phyloP scores from a whole-genome alignment of 768 basidiomycete genomes.

The Aureoboletus auriporus region DNA sequence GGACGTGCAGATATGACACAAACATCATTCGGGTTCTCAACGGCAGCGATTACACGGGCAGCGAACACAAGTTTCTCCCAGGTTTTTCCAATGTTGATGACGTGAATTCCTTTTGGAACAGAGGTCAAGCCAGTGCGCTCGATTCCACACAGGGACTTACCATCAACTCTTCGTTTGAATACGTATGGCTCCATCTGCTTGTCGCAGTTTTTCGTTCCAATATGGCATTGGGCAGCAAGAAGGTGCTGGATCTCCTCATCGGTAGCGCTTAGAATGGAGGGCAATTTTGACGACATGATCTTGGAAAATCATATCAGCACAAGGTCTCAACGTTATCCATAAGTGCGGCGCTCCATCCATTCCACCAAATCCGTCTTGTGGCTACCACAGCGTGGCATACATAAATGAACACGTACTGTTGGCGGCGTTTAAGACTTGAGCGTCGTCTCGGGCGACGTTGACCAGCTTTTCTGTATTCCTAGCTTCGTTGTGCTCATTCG shows the following conservation, averaged over 20 bases:
- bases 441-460: conserved; percentile 41
- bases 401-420: conserved; percentile 36
- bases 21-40: conserved; percentile 98
- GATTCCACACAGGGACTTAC: conserved; percentile 43
- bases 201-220: conserved; percentile 99
- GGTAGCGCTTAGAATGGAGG: conserved; percentile 87
- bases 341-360: conserved; percentile 33
- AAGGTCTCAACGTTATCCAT: conserved; percentile 26
- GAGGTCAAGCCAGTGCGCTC: conserved; percentile 10
- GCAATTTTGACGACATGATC: conserved; percentile 83
- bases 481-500: conserved; percentile 14
- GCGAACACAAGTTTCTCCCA: conserved; percentile 99
- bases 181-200: conserved; percentile 99
- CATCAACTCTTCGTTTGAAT: conserved; percentile 94
- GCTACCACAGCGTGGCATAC: conserved; percentile 1
- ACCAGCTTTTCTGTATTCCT: conserved; percentile 27
- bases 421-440: conserved; percentile 32
- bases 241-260: conserved; percentile 98
- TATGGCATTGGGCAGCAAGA: conserved; percentile 92
- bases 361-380: conserved; percentile 3
- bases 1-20: conserved; percentile 98
- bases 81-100: conserved; percentile 98
- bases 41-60: conserved; percentile 93
- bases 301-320: conserved; percentile 30
- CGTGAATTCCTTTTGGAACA: conserved; percentile 73